Evolutionary conservation across 768 basidiomycete species (phyloP), one percentile per base, ranked within the genome.

Genomic region (Jaapia argillacea): DNA sequence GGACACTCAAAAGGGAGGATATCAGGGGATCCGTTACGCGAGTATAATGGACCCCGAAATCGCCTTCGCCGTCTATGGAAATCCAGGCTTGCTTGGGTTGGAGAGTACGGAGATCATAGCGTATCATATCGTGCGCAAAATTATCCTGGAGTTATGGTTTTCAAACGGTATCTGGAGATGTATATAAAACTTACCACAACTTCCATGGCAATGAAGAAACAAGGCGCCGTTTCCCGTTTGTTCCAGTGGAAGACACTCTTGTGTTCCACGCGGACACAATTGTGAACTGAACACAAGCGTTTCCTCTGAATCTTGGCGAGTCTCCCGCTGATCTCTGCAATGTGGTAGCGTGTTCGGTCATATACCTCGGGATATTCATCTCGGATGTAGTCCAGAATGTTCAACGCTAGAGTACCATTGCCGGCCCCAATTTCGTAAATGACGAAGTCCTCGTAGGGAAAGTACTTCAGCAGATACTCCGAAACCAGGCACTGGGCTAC

Each of bases 341-440:
- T 94, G 48, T 84, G 78, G 64, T 99, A 99, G 13, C 77, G 75
- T 14, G 92, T 96, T 16, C 90, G 77, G 45, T 90, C 88, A 59
- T 92, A 98, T 3, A 98, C 90, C 28, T 92, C 90, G 0, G 91
- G 91, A 55, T 93, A 79, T 33, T 79, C 67, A 38, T 77, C 71
- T 18, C 71, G 77, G 24, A 99, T 62, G 54, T 78, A 87, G 58
- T 88, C 73, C 45, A 99, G 79, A 42, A 96, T 79, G 58, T 97
- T 84, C 61, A 76, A 65, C 24, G 94, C 93, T 45, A 99, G 72
- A 1, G 94, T 94, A 10, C 96, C 96, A 55, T 99, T 99, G 33
- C 96, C 96, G 2, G 92, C 96, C 26, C 96, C 96, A 53, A 99
- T 85, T 62, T 99, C 96, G 68, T 97, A 98, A 42, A 99, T 81